Percentiles rank a stretch among this genome's conserved stretches.
These are phyloP conservation scores for Penicillium coffeae DNA, from an alignment of 495 filamentous ascomycete genomes.

Conservation along the genomic window DNA sequence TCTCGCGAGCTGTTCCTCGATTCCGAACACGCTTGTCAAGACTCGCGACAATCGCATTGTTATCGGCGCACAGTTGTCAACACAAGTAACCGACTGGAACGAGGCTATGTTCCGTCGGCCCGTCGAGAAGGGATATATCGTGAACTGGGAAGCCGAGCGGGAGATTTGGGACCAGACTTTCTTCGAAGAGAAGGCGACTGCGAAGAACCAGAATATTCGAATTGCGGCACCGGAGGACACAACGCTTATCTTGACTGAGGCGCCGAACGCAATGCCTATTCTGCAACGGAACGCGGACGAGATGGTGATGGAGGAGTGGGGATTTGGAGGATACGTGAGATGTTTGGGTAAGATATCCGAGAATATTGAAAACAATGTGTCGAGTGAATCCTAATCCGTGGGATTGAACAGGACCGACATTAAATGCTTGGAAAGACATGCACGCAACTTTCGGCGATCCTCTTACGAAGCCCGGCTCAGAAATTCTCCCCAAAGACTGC, in stretches of 20 bases:
- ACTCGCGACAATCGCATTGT: constrained; percentile 74
- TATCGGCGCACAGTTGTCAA: constrained; percentile 70
- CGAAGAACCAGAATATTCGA: constrained; percentile 35
- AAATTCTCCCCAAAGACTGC: constrained; percentile 66
- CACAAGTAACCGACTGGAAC: constrained; percentile 80
- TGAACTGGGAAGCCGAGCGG: constrained; percentile 95
- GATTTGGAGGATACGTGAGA: constrained; percentile 82
- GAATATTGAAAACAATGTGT: background rate
- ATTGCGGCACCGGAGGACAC: constrained; percentile 63
- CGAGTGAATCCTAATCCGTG: background rate
- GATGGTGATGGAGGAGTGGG: constrained; percentile 96
- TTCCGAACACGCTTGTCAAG: constrained; percentile 86
- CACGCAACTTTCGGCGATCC: constrained; percentile 57
- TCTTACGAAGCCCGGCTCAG: constrained; percentile 20
- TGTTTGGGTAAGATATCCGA: constrained; percentile 46
- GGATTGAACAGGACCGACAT: constrained; percentile 50
- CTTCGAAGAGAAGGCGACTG: constrained; percentile 64
- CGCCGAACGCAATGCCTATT: constrained; percentile 76
- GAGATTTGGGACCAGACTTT: constrained; percentile 95
- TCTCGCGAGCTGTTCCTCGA: constrained; percentile 53
- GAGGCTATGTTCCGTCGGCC: constrained; percentile 84
- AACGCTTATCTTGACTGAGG: constrained; percentile 79
- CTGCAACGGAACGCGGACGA: constrained; percentile 91
- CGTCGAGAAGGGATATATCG: constrained; percentile 90
- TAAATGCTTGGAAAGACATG: constrained; percentile 84